phyloP scores from a whole-genome alignment of 768 basidiomycete genomes.

The Atractiella rhizophila region DNA sequence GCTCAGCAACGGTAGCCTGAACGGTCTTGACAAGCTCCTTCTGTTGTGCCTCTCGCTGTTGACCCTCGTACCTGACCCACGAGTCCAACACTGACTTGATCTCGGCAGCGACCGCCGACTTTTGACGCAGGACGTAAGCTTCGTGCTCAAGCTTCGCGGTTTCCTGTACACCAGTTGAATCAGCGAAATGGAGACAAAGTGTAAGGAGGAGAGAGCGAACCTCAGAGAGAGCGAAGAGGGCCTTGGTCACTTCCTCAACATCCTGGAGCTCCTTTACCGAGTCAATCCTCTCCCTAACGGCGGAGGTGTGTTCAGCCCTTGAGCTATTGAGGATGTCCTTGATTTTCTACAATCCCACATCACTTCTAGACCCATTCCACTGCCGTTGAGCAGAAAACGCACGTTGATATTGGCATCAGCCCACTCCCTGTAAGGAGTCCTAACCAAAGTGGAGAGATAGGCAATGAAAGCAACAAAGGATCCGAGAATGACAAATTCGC shows the following conservation, averaged over 20 bases:
- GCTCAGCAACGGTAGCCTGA: slow-evolving; percentile 62
- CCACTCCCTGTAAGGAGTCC: slow-evolving; percentile 78
- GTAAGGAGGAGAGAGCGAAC: slow-evolving; percentile 23
- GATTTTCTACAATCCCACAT: slow-evolving; percentile 30
- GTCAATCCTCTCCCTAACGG: slow-evolving; percentile 75
- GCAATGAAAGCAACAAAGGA: slow-evolving; percentile 21
- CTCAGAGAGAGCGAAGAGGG: slow-evolving; percentile 78
- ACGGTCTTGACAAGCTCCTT: slow-evolving; percentile 64
- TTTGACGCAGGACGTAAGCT: slow-evolving; percentile 73
- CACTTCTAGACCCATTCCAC: background rate
- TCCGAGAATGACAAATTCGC: slow-evolving; percentile 69
- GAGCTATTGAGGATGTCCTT: slow-evolving; percentile 53
- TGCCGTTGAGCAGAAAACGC: slow-evolving; percentile 1
- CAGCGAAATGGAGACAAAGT: background rate
- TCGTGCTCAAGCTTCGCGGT: slow-evolving; percentile 73
- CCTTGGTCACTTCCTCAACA: slow-evolving; percentile 69
- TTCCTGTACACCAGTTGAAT: slow-evolving; percentile 32
- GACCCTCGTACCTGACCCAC: slow-evolving; percentile 95
- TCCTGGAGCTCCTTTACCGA: slow-evolving; percentile 86
- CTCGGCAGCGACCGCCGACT: slow-evolving; percentile 59
- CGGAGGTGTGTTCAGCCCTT: slow-evolving; percentile 68
- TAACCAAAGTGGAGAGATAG: slow-evolving; percentile 26
- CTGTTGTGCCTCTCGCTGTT: slow-evolving; percentile 89
- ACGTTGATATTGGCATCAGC: slow-evolving; percentile 57
- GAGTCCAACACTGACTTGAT: slow-evolving; percentile 84